Base-by-base conservation (phyloP, 2,329 filamentous ascomycete species). In the Epichloe festucae region DNA sequence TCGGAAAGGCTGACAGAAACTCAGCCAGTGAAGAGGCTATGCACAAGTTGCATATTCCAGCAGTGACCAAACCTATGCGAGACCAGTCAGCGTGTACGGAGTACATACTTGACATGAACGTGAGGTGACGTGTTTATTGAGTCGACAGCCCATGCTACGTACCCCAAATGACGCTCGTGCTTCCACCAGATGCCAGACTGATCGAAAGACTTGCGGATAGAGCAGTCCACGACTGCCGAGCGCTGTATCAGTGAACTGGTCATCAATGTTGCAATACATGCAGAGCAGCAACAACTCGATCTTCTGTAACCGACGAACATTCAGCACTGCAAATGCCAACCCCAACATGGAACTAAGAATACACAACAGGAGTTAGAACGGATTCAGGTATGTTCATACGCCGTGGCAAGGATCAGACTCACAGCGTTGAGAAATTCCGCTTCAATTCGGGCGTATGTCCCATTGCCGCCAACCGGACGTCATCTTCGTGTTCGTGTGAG, bases 131-230 rank as follows among this genome's bases (percentile, higher is more conserved):
- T 2, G 31, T 31, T 31, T 31, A 10, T 31, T 11, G 31, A 31
- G 31, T 31, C 31, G 31, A 19, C 21, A 42, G 11, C 21, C 19
- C 39, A 46, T 39, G 23, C 21, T 15, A 55, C 56, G 41, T 23
- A 61, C 84, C 85, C 85, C 85, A 89, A 38, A 89, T 76, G 14
- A 89, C 82, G 49, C 80, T 77, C 2, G 76, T 79, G 40, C 81
- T 76, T 1, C 84, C 81, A 51, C 86, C 85, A 17, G 78, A 84
- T 0, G 85, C 82, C 17, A 90, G 67, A 31, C 70, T 70, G 4
- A 74, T 60, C 0, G 67, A 67, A 5, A 74, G 65, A 2, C 70
- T 73, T 2, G 70, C 69, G 5, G 72, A 69, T 2, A 74, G 67
- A 0, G 71, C 71, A 0, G 71, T 73, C 70, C 71, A 73, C 15